Evolutionary conservation across 2,329 filamentous ascomycete species (phyloP).

Genomic region (Alternaria triticimaculans): DNA sequence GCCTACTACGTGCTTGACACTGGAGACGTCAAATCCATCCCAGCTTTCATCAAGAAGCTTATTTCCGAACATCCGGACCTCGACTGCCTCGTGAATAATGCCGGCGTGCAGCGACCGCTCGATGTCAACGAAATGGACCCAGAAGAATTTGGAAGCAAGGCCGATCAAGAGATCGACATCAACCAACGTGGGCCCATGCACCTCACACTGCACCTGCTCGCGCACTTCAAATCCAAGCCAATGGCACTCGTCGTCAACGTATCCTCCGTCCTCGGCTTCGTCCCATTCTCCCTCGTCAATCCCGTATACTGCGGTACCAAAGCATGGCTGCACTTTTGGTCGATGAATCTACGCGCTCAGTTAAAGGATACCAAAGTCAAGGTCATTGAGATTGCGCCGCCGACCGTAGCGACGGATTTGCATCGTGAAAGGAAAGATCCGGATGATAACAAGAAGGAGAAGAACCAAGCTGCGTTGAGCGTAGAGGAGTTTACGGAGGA

Average conservation of each 20-base stretch:
- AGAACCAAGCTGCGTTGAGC: constrained; percentile 57
- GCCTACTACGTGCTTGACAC: constrained; percentile 63
- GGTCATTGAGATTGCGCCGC: constrained; percentile 64
- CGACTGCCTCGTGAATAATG: constrained; percentile 67
- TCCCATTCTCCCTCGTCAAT: constrained; percentile 62
- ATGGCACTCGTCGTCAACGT: constrained; percentile 61
- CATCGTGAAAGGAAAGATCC: constrained; percentile 63
- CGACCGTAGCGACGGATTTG: constrained; percentile 61
- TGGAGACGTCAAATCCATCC: constrained; percentile 53
- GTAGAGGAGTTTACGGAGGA: constrained; percentile 64
- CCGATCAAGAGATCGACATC: constrained; percentile 65
- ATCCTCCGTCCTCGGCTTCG: constrained; percentile 60
- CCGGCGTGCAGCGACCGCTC: constrained; percentile 63
- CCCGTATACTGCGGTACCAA: constrained; percentile 67
- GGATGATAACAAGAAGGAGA: constrained; percentile 65
- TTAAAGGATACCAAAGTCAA: constrained; percentile 53
- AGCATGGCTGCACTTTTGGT: constrained; percentile 64
- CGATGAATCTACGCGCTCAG: constrained; percentile 62
- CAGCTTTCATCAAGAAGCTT: constrained; percentile 55
- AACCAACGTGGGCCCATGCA: constrained; percentile 67
- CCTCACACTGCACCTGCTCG: constrained; percentile 57
- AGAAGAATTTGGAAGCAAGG: constrained; percentile 56
- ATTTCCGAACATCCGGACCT: constrained; percentile 60
- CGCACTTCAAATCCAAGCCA: constrained; percentile 56
- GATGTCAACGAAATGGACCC: constrained; percentile 49